Percentiles rank a stretch among this genome's conserved stretches.
Evolutionary conservation across 2,329 filamentous ascomycete species (phyloP).

Genomic region (Huntiella decipiens): DNA sequence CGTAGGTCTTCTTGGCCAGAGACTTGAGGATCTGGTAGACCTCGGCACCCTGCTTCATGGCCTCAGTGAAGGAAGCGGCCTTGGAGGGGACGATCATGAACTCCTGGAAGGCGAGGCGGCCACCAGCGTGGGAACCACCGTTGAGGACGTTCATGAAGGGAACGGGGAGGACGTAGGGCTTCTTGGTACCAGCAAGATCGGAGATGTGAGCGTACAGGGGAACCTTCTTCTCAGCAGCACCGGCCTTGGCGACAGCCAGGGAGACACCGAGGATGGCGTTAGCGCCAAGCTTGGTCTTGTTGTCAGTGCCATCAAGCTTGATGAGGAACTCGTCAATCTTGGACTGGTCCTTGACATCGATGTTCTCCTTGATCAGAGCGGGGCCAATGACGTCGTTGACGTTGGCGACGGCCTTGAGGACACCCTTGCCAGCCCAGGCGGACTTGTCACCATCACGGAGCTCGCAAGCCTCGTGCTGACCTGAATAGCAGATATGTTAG

Average conservation of each 20-base stretch:
- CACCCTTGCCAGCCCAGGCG: slow-evolving; percentile 77
- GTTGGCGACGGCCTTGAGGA: slow-evolving; percentile 68
- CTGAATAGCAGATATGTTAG: slow-evolving; percentile 25
- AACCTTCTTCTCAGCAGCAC: slow-evolving; percentile 71
- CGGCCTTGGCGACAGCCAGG: slow-evolving; percentile 72
- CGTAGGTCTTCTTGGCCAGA: slow-evolving; percentile 98
- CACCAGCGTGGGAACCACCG: slow-evolving; percentile 89
- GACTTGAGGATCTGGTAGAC: slow-evolving; percentile 96
- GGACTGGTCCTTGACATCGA: slow-evolving; percentile 75
- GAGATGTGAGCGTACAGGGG: slow-evolving; percentile 79
- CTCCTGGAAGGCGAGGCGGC: slow-evolving; percentile 85
- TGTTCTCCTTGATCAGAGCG: slow-evolving; percentile 60
- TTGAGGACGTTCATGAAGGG: slow-evolving; percentile 92
- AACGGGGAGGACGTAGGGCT: slow-evolving; percentile 76
- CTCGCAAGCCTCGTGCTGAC: slow-evolving; percentile 79
- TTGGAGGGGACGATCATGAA: slow-evolving; percentile 85
- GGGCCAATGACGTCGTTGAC: slow-evolving; percentile 69
- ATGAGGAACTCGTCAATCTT: slow-evolving; percentile 71
- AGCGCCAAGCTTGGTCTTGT: slow-evolving; percentile 77
- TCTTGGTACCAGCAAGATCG: slow-evolving; percentile 74
- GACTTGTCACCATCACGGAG: slow-evolving; percentile 77
- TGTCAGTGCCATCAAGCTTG: slow-evolving; percentile 63
- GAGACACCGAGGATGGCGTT: slow-evolving; percentile 78
- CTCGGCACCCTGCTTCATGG: slow-evolving; percentile 87
- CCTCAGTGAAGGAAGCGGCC: slow-evolving; percentile 84